Conservation (phyloP, 164 flowering plant genomes). For the Sedum album region DNA sequence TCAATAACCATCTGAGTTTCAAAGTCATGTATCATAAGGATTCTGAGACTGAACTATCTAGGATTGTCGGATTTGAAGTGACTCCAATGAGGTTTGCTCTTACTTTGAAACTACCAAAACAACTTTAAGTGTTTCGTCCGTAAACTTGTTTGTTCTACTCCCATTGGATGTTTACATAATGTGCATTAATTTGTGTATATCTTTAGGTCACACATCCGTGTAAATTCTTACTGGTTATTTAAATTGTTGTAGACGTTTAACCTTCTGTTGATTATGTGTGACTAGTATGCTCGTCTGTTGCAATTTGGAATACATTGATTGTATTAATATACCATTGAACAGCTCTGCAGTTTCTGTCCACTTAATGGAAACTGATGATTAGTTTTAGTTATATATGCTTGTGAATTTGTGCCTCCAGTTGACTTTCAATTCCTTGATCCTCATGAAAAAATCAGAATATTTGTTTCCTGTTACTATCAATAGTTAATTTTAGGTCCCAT, state of each 20-base stretch:
- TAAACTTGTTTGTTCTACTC: too few relatives aligned
- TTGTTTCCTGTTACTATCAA: background rate
- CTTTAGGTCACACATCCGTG: background rate
- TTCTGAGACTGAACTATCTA: slow-evolving; percentile 40
- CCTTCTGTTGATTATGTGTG: background rate
- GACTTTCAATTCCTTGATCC: background rate
- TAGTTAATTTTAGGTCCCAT: background rate
- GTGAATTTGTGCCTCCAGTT: background rate
- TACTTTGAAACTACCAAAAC: background rate
- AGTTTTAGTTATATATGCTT: background rate
- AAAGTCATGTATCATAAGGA: slow-evolving; percentile 57
- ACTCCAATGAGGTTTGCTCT: slow-evolving; percentile 24
- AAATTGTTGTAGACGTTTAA: background rate
- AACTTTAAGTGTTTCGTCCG: too few relatives aligned
- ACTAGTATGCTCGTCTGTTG: background rate
- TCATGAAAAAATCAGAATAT: background rate
- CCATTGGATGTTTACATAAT: background rate
- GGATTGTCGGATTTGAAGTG: slow-evolving; percentile 66
- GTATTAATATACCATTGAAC: background rate
- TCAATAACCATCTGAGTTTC: slow-evolving; percentile 56
- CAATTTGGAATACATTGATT: background rate
- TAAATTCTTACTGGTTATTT: background rate
- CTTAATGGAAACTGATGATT: background rate
- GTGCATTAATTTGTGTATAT: background rate
- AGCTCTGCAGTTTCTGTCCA: background rate